Evolutionary conservation across 179 eudicot genomes (phyloP).

Genomic region (Patellifolia procumbens): DNA sequence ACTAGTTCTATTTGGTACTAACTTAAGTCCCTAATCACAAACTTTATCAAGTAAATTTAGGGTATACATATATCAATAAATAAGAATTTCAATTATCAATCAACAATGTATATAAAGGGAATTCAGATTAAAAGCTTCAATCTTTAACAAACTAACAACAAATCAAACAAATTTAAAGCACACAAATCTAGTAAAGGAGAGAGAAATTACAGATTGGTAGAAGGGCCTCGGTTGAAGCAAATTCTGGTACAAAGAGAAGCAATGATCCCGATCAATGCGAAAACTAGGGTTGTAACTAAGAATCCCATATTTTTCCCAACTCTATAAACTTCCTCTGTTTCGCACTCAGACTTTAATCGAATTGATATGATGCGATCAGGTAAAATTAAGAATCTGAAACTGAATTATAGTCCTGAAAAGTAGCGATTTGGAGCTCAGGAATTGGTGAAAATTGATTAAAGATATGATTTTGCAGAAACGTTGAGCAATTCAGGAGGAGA

Average conservation of each 20-base stretch:
- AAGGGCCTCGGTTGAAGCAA: conserved; percentile 90
- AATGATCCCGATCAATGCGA: conserved; percentile 67
- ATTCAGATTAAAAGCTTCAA: conserved; percentile 26
- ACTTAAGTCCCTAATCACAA: conserved; percentile 7
- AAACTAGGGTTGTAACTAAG: conserved; percentile 72
- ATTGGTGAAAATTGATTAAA: neutral
- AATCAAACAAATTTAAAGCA: conserved; percentile 12
- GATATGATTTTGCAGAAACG: neutral
- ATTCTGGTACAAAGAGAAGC: conserved; percentile 69
- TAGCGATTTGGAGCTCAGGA: neutral
- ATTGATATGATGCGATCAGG: neutral
- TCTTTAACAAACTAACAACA: neutral
- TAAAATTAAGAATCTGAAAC: neutral
- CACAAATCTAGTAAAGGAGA: neutral
- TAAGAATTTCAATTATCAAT: neutral
- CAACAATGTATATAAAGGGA: neutral
- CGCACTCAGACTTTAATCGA: neutral
- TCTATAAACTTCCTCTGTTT: too few relatives aligned
- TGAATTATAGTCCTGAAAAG: neutral
- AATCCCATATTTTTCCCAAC: conserved; percentile 58
- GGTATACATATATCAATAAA: conserved; percentile 19
- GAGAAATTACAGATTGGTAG: conserved; percentile 80
- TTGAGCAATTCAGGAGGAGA: neutral
- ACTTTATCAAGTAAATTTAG: neutral
- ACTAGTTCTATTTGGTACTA: neutral